Base-by-base conservation (phyloP, 192 early-diverging fungal species). In the Entomortierella lignicola region DNA sequence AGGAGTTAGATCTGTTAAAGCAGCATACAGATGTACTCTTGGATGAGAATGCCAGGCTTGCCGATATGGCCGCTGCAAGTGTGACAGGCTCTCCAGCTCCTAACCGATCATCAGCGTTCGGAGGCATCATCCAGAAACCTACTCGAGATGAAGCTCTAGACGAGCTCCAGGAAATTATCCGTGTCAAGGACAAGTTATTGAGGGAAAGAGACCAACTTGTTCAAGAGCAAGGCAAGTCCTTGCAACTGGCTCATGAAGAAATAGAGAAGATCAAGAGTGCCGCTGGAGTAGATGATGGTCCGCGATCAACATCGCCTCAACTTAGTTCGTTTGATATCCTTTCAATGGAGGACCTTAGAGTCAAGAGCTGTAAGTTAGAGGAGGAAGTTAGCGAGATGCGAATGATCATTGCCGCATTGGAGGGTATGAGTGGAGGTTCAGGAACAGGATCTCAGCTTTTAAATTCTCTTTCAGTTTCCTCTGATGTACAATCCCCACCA, bases 331-430 rank as follows among this genome's bases (percentile, higher is more conserved):
- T 69, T 66, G 75, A 79, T 50, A 39, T 70, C 2, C 25, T 12
- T 2, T 56, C 67, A 27, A 34, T 77, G 53, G 81, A 77, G 4
- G 63, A 68, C 1, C 67, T 75, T 30, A 63, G 81, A n/a, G 21
- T 34, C 34, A 71, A 71, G 52, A 62, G 72, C 41, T 48, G 37
- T 10, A 66, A 63, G 15, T 20, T 82, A 29, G 81, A 82, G 37
- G 72, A 60, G 26, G 75, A 83, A 37, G 44, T 71, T 3, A 74
- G 72, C 10, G 81, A 85, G 52, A 74, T 81, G 63, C 65, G 77
- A 21, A 42, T 57, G 60, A 72, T 68, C 18, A 50, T 81, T 21
- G 62, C 71, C 4, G 75, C 75, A 3, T 62, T 79, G 4, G 75
- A 79, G 32, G 65, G 63, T 5, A n/a, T 60, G 18, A 52, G 34